Evolutionary conservation across 768 basidiomycete genomes (phyloP), one percentile per base, ranked within the genome.

Genomic region (Pholiota microspora): DNA sequence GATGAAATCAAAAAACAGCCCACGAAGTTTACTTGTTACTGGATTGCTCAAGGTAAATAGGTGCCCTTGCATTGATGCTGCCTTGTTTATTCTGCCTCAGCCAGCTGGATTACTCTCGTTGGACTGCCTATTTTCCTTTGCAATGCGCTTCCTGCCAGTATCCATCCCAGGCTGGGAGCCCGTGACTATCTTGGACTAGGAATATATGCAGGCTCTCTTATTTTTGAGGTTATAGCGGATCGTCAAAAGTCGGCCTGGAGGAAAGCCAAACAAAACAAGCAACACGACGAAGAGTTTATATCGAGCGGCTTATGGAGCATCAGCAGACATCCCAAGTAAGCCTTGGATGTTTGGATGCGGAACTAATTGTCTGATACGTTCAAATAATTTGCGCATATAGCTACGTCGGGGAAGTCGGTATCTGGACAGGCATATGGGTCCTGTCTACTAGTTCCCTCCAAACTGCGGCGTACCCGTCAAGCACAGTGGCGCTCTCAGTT

Each of bases 271-370:
- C 72, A 85, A 15, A 72, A 72, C 15, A 86, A 87, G 65, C 68
- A 83, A 55, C 88, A 91, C 62, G 77, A 86, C 44, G 83, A 90
- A 58, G 76, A 80, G 61, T 89, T 91, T 63, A 85, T 90, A 53
- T 78, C 78, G 7, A 73, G 71, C 25, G 89, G 89, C 1, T 67
- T 89, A 15, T 93, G 88, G 88, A 71, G 76, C 18, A 65, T 81
- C 42, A 84, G 81, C 59, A 70, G 89, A 23, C 89, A 90, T 60
- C 89, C 89, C 18, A 91, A 90, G 88, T 89, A 65, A 1, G 61
- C 50, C 35, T 65, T 40, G 44, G 50, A 40, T 29, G 12, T 32
- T 4, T 27, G 52, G 25, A 46, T 16, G 32, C 9, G 10, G n/a
- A 44, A 15, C 35, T 46, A 7, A 18, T 38, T 18, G 4, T 51